Percentiles rank a stretch among this genome's conserved stretches.
Evolutionary conservation across 23 red algal species (phyloP).

Genomic region (Gracilaria caudata): DNA sequence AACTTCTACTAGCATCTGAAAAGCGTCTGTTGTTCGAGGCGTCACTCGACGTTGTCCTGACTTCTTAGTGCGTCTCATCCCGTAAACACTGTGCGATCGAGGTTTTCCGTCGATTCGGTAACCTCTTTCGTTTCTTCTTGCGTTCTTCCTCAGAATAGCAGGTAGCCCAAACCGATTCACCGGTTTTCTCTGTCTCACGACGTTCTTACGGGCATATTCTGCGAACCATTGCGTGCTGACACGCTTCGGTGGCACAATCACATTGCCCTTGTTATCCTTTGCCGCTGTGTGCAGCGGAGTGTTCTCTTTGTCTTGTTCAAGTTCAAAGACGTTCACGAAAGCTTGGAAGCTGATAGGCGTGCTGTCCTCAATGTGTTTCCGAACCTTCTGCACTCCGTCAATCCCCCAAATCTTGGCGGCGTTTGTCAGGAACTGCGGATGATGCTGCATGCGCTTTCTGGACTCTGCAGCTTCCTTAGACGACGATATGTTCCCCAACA

Average conservation of each 20-base stretch:
- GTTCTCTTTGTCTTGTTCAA: not conserved
- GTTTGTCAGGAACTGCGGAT: not conserved
- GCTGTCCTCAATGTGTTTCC: not conserved
- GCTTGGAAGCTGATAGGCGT: not conserved
- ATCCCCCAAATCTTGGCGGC: conserved; percentile 3
- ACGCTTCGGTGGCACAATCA: conserved; percentile 31
- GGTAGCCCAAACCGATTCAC: conserved; percentile 36
- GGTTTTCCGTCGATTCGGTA: conserved; percentile 49
- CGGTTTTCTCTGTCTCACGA: not conserved
- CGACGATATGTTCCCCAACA: not conserved
- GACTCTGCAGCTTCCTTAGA: conserved; percentile 8
- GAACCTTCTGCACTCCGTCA: not conserved
- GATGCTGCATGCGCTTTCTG: conserved; percentile 19
- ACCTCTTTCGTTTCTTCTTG: conserved; percentile 37
- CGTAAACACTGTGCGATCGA: not conserved
- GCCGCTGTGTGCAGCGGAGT: not conserved
- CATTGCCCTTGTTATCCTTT: not conserved
- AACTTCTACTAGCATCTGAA: conserved; percentile 30
- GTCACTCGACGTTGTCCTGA: conserved; percentile 21
- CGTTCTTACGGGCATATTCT: not conserved
- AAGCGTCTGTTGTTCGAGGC: not conserved
- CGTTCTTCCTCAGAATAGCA: conserved; percentile 46
- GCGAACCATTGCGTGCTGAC: conserved; percentile 15
- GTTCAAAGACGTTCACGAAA: not conserved
- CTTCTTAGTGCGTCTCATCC: not conserved